Base-by-base conservation (phyloP, 108 stramenopile species). In the Poteriospumella lacustris region DNA sequence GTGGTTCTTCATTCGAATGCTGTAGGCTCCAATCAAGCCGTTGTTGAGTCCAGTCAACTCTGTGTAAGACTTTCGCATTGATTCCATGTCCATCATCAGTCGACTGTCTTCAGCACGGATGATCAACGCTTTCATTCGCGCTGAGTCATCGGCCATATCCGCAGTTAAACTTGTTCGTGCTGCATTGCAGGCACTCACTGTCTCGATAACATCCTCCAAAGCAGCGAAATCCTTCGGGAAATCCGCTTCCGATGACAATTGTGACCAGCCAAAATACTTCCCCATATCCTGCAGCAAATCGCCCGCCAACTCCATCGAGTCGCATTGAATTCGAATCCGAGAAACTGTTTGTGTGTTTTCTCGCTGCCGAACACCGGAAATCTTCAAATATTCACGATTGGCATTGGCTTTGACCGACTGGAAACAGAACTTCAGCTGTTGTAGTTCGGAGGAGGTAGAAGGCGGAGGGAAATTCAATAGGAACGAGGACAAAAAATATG, bases 111-210 rank as follows among this genome's bases (percentile, higher is more conserved):
- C 88, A 0, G 88, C 88, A 0, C 80, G 68, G 36, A 87, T 76
- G 15, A 89, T 78, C 12, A 85, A 59, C 2, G 78, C 76, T 78
- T 79, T 82, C 31, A 82, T 80, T 78, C 77, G 58, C 2, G 84
- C 64, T 0, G 85, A 79, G 28, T 43, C 81, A 68, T 89, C 88
- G 41, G 88, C 88, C 87, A 87, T 87, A 47, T 89, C 88, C 1
- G 88, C 88, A 19, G 58, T 75, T 19, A 89, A 80, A 59, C 72
- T 78, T 29, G 68, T 77, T 2, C 88, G 75, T 38, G 85, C 15
- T 29, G 34, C 47, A 47, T 85, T 83, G 44, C 69, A 76, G 34
- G 80, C 82, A 26, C 19, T 28, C 0, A 87, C 87, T 24, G 39
- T 39, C 12, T 41, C 39, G 40, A 84, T 69, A 2, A 81, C 76